Evolutionary conservation across 176 grass and related monocot species (phyloP).

Genomic region (Aegilops umbellulata): DNA sequence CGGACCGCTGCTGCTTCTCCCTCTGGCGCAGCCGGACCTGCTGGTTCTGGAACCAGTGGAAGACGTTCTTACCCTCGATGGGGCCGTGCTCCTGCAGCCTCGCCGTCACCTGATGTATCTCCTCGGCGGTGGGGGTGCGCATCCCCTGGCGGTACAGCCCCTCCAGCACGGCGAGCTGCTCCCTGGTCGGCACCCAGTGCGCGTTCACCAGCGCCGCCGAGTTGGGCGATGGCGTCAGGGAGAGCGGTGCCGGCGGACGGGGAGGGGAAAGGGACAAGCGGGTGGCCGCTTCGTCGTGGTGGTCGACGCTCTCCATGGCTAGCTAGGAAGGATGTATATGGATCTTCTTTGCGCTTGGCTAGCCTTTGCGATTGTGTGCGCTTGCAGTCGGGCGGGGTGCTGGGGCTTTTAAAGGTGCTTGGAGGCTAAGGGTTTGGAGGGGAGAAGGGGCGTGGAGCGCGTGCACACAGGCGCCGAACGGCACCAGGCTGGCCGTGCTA

Average conservation of each 20-base stretch:
- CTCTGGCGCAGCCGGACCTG: constrained; percentile 63
- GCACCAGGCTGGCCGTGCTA: background rate
- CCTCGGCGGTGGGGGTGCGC: constrained; percentile 34
- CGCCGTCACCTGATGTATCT: constrained; percentile 49
- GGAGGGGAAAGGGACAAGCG: background rate
- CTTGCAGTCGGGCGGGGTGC: background rate
- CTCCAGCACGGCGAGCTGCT: constrained; percentile 79
- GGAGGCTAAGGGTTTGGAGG: background rate
- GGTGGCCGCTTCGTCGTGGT: background rate
- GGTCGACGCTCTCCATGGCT: constrained; percentile 31
- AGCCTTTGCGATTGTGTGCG: constrained; percentile 10
- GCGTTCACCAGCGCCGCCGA: constrained; percentile 6
- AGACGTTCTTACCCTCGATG: constrained; percentile 61
- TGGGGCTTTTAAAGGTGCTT: constrained; percentile 48
- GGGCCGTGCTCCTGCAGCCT: constrained; percentile 63
- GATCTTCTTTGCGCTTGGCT: background rate
- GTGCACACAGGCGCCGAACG: background rate
- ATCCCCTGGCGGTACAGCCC: constrained; percentile 66
- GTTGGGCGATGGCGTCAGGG: constrained; percentile 23
- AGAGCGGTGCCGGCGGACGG: background rate
- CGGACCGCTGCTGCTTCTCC: constrained; percentile 15
- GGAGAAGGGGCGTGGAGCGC: background rate
- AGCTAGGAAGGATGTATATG: background rate
- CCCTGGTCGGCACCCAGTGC: constrained; percentile 84
- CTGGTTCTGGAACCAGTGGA: constrained; percentile 39